Evolutionary conservation across 2,329 filamentous ascomycete species (phyloP).

Genomic region (Teratosphaeria nubilosa): DNA sequence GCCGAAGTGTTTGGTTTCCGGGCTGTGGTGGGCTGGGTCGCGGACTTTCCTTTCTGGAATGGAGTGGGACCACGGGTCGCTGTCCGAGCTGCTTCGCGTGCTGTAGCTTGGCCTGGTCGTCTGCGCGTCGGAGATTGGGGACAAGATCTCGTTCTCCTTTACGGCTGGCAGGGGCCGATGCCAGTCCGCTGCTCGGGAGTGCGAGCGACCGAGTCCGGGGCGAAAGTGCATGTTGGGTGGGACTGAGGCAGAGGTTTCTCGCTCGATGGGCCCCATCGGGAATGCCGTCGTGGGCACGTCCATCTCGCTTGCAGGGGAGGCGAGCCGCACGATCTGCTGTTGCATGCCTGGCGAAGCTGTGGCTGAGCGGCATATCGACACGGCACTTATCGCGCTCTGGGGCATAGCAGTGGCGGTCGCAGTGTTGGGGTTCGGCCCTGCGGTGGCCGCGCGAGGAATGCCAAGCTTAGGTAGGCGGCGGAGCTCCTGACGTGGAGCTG

Average conservation of each 20-base stretch:
- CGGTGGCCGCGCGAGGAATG: slow-evolving; percentile 39
- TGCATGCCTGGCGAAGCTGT: slow-evolving; percentile 39
- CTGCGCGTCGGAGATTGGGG: slow-evolving; percentile 22
- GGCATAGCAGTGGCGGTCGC: slow-evolving; percentile 5
- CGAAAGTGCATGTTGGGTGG: slow-evolving; percentile 84
- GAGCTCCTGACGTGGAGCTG: slow-evolving; percentile 41
- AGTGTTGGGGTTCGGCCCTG: slow-evolving; percentile 25
- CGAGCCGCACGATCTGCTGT: slow-evolving; percentile 51
- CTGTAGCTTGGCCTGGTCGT: slow-evolving; percentile 25
- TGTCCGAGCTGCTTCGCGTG: slow-evolving; percentile 13
- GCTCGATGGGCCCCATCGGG: slow-evolving; percentile 59
- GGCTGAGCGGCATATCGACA: slow-evolving; percentile 37
- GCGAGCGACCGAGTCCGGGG: slow-evolving; percentile 27
- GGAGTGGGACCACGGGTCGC: not conserved
- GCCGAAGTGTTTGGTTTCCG: slow-evolving; percentile 18
- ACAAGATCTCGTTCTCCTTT: slow-evolving; percentile 43
- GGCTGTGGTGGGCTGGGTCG: slow-evolving; percentile 24
- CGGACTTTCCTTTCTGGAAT: slow-evolving; percentile 5
- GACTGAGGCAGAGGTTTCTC: slow-evolving; percentile 79
- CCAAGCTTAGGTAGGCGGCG: slow-evolving; percentile 46
- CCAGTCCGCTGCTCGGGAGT: slow-evolving; percentile 29
- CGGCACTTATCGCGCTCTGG: slow-evolving; percentile 17
- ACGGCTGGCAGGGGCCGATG: slow-evolving; percentile 61
- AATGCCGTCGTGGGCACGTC: slow-evolving; percentile 74
- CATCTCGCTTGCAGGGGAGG: slow-evolving; percentile 83